A percentile compares a stretch with the other conserved stretches of the same genome.
phyloP scores from a whole-genome alignment of 345 rosid genomes.

The Acer campestre region DNA sequence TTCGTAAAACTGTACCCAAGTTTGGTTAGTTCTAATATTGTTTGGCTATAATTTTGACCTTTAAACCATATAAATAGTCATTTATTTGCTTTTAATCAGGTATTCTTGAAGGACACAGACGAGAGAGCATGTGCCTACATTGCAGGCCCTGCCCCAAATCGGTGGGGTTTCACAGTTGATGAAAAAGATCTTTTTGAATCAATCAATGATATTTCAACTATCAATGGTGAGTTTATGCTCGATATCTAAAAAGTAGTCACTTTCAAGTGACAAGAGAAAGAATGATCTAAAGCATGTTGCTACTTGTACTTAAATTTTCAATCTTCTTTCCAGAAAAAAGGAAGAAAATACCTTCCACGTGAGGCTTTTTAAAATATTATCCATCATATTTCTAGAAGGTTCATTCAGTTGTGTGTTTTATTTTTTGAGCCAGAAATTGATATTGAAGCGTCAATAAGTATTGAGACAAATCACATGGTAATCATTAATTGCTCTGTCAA shows the following conservation, averaged over 20 bases:
- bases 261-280: background rate
- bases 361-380: background rate
- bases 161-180: slow-evolving; percentile 94
- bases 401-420: background rate
- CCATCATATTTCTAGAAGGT: background rate
- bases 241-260: background rate
- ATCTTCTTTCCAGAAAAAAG: background rate
- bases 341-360: background rate
- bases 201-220: slow-evolving; percentile 42
- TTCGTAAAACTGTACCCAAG: slow-evolving; percentile 11
- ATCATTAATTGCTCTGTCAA: background rate
- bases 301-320: background rate
- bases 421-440: slow-evolving; percentile 1
- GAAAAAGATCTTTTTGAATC: slow-evolving; percentile 80
- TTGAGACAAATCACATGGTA: background rate
- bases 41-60: slow-evolving; percentile 1
- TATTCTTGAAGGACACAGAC: slow-evolving; percentile 94
- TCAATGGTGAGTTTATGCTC: slow-evolving; percentile 52
- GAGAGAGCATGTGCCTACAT: slow-evolving; percentile 99
- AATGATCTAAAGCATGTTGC: background rate
- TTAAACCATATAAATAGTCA: slow-evolving; percentile 13
- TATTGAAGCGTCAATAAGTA: background rate
- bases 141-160: slow-evolving; percentile 99
- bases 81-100: slow-evolving; percentile 49
- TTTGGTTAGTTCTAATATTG: slow-evolving; percentile 1